These are phyloP conservation scores for Pythium chondricola DNA, from an alignment of 352 stramenopile species.

Conservation along the genomic window DNA sequence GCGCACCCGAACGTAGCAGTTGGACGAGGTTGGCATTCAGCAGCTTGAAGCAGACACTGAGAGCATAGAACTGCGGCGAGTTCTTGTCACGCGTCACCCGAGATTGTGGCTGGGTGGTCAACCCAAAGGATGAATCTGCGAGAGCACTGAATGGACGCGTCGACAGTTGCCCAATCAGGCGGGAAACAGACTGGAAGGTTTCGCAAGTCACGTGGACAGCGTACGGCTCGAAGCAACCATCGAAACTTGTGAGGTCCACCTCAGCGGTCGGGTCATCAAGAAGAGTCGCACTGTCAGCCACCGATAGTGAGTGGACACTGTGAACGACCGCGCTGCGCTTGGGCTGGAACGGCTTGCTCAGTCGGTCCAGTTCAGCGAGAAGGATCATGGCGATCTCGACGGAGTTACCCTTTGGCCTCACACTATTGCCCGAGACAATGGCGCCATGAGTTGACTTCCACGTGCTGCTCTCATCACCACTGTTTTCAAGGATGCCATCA, in stretches of 20 bases:
- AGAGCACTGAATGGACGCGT: not conserved
- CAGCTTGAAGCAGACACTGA: slow-evolving; percentile 61
- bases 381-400: slow-evolving; percentile 47
- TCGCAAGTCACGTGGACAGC: slow-evolving; percentile 35
- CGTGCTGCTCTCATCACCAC: too few species aligned
- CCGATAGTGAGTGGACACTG: too few species aligned
- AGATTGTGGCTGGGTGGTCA: too few species aligned
- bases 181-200: slow-evolving; percentile 39
- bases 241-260: slow-evolving; percentile 14
- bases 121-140: not conserved
- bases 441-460: too few species aligned
- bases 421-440: not conserved
- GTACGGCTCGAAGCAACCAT: slow-evolving; percentile 35
- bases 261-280: not conserved
- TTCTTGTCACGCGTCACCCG: not conserved
- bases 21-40: slow-evolving; percentile 73
- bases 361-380: slow-evolving; percentile 72
- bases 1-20: slow-evolving; percentile 51
- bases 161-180: slow-evolving; percentile 30
- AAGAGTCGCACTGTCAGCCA: too few species aligned
- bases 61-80: slow-evolving; percentile 48
- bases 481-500: too few species aligned
- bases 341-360: slow-evolving; percentile 41
- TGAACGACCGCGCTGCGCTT: slow-evolving; percentile 15
- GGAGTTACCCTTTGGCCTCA: slow-evolving; percentile 11